phyloP scores from a whole-genome alignment of 2,329 filamentous ascomycete species.

The Aspergillus eucalypticola region DNA sequence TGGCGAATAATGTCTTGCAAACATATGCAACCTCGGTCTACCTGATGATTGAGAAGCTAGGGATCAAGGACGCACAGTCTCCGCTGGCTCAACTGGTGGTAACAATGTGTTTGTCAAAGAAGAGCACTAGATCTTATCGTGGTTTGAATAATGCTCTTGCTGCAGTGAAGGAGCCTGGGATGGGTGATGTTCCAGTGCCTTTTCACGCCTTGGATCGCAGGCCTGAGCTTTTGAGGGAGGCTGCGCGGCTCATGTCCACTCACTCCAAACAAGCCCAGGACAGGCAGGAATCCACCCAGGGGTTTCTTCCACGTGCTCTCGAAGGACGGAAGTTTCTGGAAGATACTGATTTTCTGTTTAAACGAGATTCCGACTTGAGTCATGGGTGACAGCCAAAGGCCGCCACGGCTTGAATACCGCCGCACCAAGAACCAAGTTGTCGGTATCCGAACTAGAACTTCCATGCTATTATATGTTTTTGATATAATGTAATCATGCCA shows the following conservation, averaged over 20 bases:
- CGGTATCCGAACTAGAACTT: too few relatives aligned
- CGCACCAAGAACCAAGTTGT: too few relatives aligned
- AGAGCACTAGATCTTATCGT: conserved; percentile 84
- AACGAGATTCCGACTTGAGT: too few relatives aligned
- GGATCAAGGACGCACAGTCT: conserved; percentile 92
- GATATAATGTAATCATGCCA: too few relatives aligned
- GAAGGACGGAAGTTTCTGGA: conserved; percentile 73
- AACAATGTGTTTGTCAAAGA: conserved; percentile 76
- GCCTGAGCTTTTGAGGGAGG: conserved; percentile 62
- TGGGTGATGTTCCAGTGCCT: conserved; percentile 79
- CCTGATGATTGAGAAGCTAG: conserved; percentile 86
- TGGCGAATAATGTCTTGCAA: conserved; percentile 83
- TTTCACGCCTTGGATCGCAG: conserved; percentile 54
- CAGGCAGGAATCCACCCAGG: conserved; percentile 47
- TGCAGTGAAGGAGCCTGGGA: conserved; percentile 77
- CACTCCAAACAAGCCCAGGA: too few relatives aligned
- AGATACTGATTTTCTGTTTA: conserved; percentile 62
- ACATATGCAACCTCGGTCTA: conserved; percentile 83
- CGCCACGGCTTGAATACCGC: too few relatives aligned
- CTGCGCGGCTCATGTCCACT: conserved; percentile 51
- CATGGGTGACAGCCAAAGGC: too few relatives aligned
- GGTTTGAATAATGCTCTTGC: conserved; percentile 77
- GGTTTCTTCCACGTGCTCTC: conserved; percentile 82
- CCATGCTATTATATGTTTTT: too few relatives aligned
- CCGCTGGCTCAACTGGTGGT: conserved; percentile 85